A percentile compares a stretch with the other conserved stretches of the same genome.
These are phyloP conservation scores for Fusarium azukiicola DNA, from an alignment of 2,329 filamentous ascomycete species.

Conservation along the genomic window DNA sequence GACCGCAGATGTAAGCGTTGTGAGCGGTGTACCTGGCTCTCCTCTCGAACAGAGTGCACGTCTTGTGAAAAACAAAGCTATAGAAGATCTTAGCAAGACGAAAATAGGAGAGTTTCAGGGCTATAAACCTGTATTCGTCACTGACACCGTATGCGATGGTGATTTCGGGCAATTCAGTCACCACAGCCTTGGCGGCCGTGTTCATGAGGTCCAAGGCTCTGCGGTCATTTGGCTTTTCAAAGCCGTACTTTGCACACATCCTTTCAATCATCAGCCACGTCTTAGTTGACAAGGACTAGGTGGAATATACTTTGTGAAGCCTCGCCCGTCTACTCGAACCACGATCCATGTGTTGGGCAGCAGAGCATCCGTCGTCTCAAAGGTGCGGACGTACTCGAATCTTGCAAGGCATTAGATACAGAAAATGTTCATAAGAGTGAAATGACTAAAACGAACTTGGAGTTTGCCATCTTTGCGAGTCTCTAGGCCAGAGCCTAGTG, in stretches of 20 bases:
- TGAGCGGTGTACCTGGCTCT: conserved; percentile 81
- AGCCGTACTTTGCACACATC: conserved; percentile 90
- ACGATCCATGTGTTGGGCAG: conserved; percentile 98
- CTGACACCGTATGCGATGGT: conserved; percentile 95
- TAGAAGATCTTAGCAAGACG: conserved; percentile 24
- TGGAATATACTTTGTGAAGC: conserved; percentile 91
- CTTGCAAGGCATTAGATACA: conserved; percentile 67
- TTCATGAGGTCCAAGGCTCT: conserved; percentile 97
- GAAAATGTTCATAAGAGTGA: neutral
- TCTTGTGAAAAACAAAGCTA: conserved; percentile 94
- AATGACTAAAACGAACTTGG: conserved; percentile 66
- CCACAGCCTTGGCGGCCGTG: conserved; percentile 90
- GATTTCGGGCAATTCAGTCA: conserved; percentile 91
- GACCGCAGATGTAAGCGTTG: neutral
- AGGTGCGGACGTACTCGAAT: conserved; percentile 95
- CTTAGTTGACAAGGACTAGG: neutral
- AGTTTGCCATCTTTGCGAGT: conserved; percentile 72
- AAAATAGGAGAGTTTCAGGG: neutral
- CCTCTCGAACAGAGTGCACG: conserved; percentile 91
- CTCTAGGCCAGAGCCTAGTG: conserved; percentile 12
- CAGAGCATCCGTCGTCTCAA: conserved; percentile 90
- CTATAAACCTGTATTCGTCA: conserved; percentile 90
- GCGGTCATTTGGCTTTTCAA: conserved; percentile 95
- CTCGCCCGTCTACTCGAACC: conserved; percentile 94
- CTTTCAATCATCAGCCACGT: conserved; percentile 67